These are phyloP conservation scores for Phytophthora megakarya DNA, from an alignment of 352 stramenopile genomes.

Conservation along the genomic window DNA sequence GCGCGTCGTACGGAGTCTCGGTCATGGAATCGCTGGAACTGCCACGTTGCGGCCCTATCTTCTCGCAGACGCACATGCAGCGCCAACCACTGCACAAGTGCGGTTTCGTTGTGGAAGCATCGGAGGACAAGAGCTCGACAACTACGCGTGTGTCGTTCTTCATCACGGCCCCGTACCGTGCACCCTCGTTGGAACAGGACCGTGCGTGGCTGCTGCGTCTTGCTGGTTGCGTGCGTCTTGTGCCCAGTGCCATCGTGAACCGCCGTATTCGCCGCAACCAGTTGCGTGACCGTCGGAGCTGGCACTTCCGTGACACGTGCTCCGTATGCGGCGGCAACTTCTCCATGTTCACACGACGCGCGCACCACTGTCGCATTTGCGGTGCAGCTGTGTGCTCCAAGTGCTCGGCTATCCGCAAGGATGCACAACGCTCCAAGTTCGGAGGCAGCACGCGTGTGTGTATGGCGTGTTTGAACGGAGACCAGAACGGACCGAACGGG, in stretches of 20 bases:
- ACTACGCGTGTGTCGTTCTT: constrained; percentile 82
- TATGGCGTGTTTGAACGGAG: constrained; percentile 73
- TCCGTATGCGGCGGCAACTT: constrained; percentile 69
- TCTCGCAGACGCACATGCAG: constrained; percentile 52
- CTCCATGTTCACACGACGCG: constrained; percentile 67
- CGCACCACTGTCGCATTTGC: constrained; percentile 83
- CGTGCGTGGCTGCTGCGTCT: constrained; percentile 66
- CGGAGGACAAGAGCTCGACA: constrained; percentile 54
- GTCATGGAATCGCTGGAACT: constrained; percentile 74
- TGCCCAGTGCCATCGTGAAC: constrained; percentile 77
- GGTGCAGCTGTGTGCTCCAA: constrained; percentile 78
- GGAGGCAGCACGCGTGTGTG: constrained; percentile 60
- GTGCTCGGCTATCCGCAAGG: constrained; percentile 63
- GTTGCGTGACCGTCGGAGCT: constrained; percentile 61
- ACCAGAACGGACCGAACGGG: constrained; percentile 41
- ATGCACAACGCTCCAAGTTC: constrained; percentile 44
- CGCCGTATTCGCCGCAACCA: constrained; percentile 70
- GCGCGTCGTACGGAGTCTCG: constrained; percentile 63
- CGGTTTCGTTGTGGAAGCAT: constrained; percentile 80
- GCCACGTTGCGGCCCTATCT: constrained; percentile 53
- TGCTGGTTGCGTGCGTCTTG: constrained; percentile 51
- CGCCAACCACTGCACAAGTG: constrained; percentile 59
- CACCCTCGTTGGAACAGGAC: constrained; percentile 45
- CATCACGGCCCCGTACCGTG: constrained; percentile 50
- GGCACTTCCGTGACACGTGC: constrained; percentile 62